phyloP scores from a whole-genome alignment of 768 basidiomycete genomes.

The Termitomyces sp. region DNA sequence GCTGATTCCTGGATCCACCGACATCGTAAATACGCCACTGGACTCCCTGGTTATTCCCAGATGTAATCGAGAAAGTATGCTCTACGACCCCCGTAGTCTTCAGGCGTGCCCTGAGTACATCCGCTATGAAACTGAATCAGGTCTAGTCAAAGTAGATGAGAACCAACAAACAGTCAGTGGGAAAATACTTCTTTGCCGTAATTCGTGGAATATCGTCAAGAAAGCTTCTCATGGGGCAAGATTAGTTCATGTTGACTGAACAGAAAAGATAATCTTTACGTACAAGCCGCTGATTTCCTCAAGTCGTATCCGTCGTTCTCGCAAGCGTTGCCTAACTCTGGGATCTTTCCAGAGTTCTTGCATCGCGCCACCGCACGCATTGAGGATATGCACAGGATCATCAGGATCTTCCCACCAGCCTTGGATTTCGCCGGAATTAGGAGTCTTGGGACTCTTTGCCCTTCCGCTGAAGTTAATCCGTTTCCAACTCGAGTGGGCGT shows the following conservation, averaged over 20 bases:
- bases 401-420: slow-evolving; percentile 86
- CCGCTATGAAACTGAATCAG: slow-evolving; percentile 36
- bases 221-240: slow-evolving; percentile 43
- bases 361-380: slow-evolving; percentile 62
- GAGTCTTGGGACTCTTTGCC: slow-evolving; percentile 64
- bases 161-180: slow-evolving; percentile 56
- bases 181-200: slow-evolving; percentile 76
- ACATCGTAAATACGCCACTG: slow-evolving; percentile 87
- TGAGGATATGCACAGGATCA: slow-evolving; percentile 70
- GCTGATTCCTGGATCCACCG: slow-evolving; percentile 74
- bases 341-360: slow-evolving; percentile 70
- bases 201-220: slow-evolving; percentile 78
- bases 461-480: slow-evolving; percentile 55
- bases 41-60: slow-evolving; percentile 48
- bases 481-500: slow-evolving; percentile 64
- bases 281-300: slow-evolving; percentile 87
- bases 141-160: slow-evolving; percentile 8
- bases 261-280: slow-evolving; percentile 22
- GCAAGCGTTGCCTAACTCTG: slow-evolving; percentile 56
- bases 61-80: slow-evolving; percentile 65
- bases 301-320: slow-evolving; percentile 60
- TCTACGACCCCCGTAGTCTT: slow-evolving; percentile 82
- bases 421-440: slow-evolving; percentile 64
- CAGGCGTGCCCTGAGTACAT: slow-evolving; percentile 74
- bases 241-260: slow-evolving; percentile 3